Evolutionary conservation across 164 flowering plant species (phyloP).

Genomic region (Vitis rotundifolia): DNA sequence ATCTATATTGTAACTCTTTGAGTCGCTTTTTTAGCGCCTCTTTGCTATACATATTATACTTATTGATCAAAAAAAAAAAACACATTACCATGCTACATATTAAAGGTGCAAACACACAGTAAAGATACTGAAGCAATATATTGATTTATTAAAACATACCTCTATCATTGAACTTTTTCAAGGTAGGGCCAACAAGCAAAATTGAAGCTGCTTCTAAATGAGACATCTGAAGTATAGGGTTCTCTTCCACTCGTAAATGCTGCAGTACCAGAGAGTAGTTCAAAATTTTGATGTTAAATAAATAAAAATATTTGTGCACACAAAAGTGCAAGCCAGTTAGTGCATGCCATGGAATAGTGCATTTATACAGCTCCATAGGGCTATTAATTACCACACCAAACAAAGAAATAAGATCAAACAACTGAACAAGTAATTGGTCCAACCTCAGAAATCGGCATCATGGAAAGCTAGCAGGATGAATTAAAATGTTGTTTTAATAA

Average conservation of each 20-base stretch:
- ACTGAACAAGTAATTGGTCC: too few relatives aligned
- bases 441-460: too few relatives aligned
- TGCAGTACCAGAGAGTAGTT: slow-evolving; percentile 32
- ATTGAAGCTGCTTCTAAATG: slow-evolving; percentile 97
- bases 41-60: too few relatives aligned
- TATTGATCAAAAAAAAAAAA: too few relatives aligned
- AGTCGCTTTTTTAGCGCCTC: too few relatives aligned
- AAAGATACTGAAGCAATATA: not conserved
- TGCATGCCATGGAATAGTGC: too few relatives aligned
- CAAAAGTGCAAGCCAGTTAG: not conserved
- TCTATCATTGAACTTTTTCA: slow-evolving; percentile 95
- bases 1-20: too few relatives aligned
- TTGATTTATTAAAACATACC: slow-evolving; percentile 38
- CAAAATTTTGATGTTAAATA: not conserved
- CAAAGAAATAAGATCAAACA: too few relatives aligned
- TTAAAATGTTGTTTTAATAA: too few relatives aligned
- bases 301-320: not conserved
- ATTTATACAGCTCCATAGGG: too few relatives aligned
- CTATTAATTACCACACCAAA: too few relatives aligned
- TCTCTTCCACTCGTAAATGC: slow-evolving; percentile 98
- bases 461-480: too few relatives aligned
- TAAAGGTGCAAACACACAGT: not conserved
- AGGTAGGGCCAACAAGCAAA: slow-evolving; percentile 89
- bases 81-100: not conserved
- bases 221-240: slow-evolving; percentile 93